Evolutionary conservation across 129 eudicot species (phyloP).

Genomic region (Helianthus annuus): DNA sequence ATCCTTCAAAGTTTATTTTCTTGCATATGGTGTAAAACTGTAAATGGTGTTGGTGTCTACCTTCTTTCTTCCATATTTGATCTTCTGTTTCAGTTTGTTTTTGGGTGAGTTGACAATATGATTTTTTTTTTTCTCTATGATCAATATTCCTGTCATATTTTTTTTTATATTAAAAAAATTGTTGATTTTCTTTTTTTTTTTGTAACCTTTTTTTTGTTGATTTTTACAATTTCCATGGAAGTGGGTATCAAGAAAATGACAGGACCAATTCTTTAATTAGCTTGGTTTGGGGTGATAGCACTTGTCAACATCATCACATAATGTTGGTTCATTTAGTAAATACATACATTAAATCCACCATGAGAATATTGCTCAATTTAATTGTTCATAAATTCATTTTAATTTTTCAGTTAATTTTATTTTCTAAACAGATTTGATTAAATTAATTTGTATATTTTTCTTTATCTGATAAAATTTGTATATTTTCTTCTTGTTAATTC

Average conservation of each 20-base stretch:
- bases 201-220: not conserved
- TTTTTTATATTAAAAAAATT: not conserved
- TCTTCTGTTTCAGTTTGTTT: no score
- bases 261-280: constrained; percentile 18
- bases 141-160: not conserved
- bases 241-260: constrained; percentile 33
- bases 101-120: no score
- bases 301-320: constrained; percentile 34
- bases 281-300: constrained; percentile 24
- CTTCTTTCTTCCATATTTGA: no score
- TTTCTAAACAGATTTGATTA: constrained; percentile 9
- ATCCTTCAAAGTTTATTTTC: constrained; percentile 10
- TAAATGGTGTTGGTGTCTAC: constrained; percentile 1
- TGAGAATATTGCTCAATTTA: constrained; percentile 28
- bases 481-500: constrained; percentile 5
- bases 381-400: constrained; percentile 29
- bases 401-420: no score
- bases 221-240: constrained; percentile 8
- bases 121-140: constrained; percentile 8
- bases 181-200: no score
- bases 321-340: constrained; percentile 35
- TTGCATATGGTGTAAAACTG: constrained; percentile 3
- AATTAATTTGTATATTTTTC: constrained; percentile 7
- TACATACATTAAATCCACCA: constrained; percentile 33
- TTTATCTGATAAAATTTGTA: constrained; percentile 14